Conservation (phyloP, 192 early-diverging fungal genomes). For the Jimgerdemannia flammicorona region DNA sequence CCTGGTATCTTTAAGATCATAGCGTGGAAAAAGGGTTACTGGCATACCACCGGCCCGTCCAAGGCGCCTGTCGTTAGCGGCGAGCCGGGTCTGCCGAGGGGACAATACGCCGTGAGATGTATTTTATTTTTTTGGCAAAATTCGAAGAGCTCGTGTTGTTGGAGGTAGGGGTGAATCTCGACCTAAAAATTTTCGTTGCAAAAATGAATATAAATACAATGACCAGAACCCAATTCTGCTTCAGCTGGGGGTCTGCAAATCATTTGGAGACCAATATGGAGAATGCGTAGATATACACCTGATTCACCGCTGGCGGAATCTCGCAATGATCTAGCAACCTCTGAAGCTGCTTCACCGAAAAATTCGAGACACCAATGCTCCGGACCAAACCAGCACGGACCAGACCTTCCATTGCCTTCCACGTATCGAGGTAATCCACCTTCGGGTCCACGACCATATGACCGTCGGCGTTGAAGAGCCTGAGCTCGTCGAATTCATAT, state of each 20-base stretch:
- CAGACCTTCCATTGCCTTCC: constrained; percentile 70
- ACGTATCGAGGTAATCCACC: constrained; percentile 18
- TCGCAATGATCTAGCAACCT: constrained; percentile 56
- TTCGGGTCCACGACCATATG: constrained; percentile 22
- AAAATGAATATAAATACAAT: not conserved
- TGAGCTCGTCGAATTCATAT: constrained; percentile 23
- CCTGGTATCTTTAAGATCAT: too few relatives aligned
- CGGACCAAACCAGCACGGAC: constrained; percentile 54
- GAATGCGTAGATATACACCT: constrained; percentile 26
- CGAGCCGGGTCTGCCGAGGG: constrained; percentile 48
- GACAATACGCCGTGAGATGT: constrained; percentile 65
- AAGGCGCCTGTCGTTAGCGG: not conserved
- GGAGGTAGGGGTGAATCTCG: constrained; percentile 66
- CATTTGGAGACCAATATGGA: not conserved
- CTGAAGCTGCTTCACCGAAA: constrained; percentile 51
- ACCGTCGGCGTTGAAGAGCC: constrained; percentile 62
- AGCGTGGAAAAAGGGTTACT: too few relatives aligned
- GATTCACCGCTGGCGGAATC: constrained; percentile 71
- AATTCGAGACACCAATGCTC: constrained; percentile 81
- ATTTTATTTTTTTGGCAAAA: constrained; percentile 60
- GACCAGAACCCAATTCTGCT: not conserved
- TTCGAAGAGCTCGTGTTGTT: constrained; percentile 52
- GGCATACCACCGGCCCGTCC: not conserved
- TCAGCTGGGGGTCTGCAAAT: too few relatives aligned
- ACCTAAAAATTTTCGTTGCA: constrained; percentile 11